A percentile compares a stretch with the other conserved stretches of the same genome.
phyloP scores from a whole-genome alignment of 768 basidiomycete genomes.

The Auricularia auricula-judae region DNA sequence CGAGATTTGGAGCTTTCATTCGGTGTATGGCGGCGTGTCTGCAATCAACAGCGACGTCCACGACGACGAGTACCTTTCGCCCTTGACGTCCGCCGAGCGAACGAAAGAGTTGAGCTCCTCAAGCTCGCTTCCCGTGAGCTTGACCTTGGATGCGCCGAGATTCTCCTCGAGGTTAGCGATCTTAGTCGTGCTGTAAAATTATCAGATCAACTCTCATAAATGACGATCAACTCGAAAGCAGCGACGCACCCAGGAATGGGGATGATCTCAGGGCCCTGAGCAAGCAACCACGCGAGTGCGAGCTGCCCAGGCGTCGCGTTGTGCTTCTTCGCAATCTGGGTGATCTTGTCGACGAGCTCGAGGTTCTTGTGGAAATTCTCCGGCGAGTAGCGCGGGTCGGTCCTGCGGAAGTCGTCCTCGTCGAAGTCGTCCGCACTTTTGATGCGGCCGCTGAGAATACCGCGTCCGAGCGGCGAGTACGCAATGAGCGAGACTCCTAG shows the following conservation, averaged over 20 bases:
- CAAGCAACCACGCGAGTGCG: constrained; percentile 22
- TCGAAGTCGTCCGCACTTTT: constrained; percentile 16
- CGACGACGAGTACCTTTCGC: constrained; percentile 7
- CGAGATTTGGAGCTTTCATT: too few relatives aligned
- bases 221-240: not conserved
- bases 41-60: constrained; percentile 1
- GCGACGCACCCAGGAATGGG: constrained; percentile 17
- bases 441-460: constrained; percentile 24
- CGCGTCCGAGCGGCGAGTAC: constrained; percentile 26
- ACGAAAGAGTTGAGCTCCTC: constrained; percentile 14
- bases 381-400: constrained; percentile 19
- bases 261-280: constrained; percentile 17
- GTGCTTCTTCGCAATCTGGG: constrained; percentile 20
- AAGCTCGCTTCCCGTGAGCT: constrained; percentile 16
- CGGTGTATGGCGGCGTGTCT: too few relatives aligned
- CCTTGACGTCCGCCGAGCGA: constrained; percentile 7
- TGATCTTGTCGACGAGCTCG: constrained; percentile 22
- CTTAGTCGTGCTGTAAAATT: constrained; percentile 2
- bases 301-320: constrained; percentile 20
- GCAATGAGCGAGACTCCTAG: constrained; percentile 22
- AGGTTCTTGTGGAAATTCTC: constrained; percentile 26
- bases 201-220: not conserved
- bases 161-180: constrained; percentile 18
- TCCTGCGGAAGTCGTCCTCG: constrained; percentile 17
- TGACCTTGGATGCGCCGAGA: constrained; percentile 13